Conservation (phyloP, 768 basidiomycete species). For the Agaricus blazei region DNA sequence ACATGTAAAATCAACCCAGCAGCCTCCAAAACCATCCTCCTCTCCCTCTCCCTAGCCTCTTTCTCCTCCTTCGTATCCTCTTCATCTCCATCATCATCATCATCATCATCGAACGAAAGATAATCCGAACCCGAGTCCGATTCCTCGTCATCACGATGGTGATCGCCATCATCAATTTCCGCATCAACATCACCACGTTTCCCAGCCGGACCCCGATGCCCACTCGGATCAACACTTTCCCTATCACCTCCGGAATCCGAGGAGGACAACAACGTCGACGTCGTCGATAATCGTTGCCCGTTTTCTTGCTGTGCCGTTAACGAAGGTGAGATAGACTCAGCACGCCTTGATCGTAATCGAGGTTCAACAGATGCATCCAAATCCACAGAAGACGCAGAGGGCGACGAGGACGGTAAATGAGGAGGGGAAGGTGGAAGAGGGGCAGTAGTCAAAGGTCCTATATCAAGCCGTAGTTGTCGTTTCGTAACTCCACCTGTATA, state of each 20-base stretch:
- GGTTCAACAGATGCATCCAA: too few species aligned
- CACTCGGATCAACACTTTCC: too few species aligned
- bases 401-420: background rate
- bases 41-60: constrained; percentile 65
- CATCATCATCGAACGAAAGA: constrained; percentile 32
- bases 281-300: too few species aligned
- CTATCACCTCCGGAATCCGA: too few species aligned
- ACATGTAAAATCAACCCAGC: constrained; percentile 79
- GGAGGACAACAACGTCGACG: too few species aligned
- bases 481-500: constrained; percentile 23
- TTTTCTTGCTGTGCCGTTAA: too few species aligned
- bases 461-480: background rate
- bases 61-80: constrained; percentile 46
- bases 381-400: background rate
- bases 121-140: constrained; percentile 30
- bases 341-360: too few species aligned
- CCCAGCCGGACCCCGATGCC: too few species aligned
- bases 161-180: too few species aligned
- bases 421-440: background rate
- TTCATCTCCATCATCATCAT: constrained; percentile 30
- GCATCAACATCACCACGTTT: too few species aligned
- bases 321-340: too few species aligned
- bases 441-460: background rate
- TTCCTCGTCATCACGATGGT: too few species aligned
- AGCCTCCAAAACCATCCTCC: constrained; percentile 79